Conservation (phyloP, 1,139 yeast genomes). For the Zygoascus meyerae region DNA sequence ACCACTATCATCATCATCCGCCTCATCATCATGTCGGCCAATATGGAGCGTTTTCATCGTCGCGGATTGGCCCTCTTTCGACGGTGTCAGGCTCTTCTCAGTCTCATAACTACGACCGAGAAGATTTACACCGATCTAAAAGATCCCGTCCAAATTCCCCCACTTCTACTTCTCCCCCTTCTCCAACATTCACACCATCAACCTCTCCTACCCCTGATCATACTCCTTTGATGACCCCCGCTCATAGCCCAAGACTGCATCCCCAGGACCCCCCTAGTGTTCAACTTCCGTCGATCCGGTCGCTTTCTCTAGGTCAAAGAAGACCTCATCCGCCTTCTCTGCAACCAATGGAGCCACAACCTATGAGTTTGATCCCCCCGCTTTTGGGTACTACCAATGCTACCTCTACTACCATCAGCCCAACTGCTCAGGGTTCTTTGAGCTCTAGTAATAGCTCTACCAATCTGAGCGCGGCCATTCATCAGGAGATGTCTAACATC, state of each 20-base stretch:
- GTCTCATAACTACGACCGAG: constrained; percentile 13
- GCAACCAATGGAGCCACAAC: constrained; percentile 29
- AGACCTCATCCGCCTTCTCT: constrained; percentile 33
- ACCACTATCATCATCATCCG: constrained; percentile 22
- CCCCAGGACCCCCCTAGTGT: constrained; percentile 35
- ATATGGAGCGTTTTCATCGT: constrained; percentile 26
- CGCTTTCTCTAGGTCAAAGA: constrained; percentile 31
- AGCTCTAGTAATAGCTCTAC: constrained; percentile 8
- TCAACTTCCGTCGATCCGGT: constrained; percentile 38
- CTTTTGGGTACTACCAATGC: not conserved
- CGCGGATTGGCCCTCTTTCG: constrained; percentile 51
- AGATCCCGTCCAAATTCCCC: constrained; percentile 79
- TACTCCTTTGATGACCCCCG: constrained; percentile 55
- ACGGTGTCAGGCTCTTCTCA: constrained; percentile 19
- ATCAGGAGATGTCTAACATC: constrained; percentile 6
- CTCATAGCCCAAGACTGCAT: constrained; percentile 47
- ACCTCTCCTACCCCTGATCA: constrained; percentile 47
- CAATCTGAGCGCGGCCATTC: not conserved
- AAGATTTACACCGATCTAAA: constrained; percentile 45
- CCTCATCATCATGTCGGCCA: not conserved
- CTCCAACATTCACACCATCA: constrained; percentile 38
- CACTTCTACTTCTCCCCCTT: constrained; percentile 58
- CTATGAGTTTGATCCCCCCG: constrained; percentile 10
- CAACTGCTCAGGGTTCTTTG: not conserved
- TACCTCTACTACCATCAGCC: not conserved